A percentile compares a stretch with the other conserved stretches of the same genome.
Evolutionary conservation across 2,329 filamentous ascomycete genomes (phyloP).

Genomic region (Fusarium metavorans): DNA sequence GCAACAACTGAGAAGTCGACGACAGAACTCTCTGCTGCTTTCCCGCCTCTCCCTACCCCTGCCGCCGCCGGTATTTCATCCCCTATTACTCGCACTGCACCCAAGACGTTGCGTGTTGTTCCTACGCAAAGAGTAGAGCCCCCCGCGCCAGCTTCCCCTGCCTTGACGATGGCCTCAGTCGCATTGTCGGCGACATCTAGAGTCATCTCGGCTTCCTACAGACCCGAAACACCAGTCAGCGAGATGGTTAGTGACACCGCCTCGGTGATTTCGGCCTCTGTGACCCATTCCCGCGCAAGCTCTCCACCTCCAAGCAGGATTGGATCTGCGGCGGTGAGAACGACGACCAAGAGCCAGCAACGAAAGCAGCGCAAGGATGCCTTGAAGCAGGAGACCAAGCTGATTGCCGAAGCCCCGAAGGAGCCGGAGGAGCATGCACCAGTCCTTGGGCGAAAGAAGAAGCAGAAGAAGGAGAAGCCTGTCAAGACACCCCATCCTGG

Average conservation of each 20-base stretch:
- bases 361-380: conserved; percentile 80
- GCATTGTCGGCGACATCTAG: conserved; percentile 46
- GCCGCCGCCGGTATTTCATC: conserved; percentile 61
- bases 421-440: conserved; percentile 74
- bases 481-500: conserved; percentile 35
- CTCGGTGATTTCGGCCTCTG: conserved; percentile 77
- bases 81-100: conserved; percentile 62
- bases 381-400: conserved; percentile 71
- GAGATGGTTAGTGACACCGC: conserved; percentile 83
- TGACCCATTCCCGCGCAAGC: conserved; percentile 75
- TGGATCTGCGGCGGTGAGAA: conserved; percentile 75
- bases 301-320: conserved; percentile 76
- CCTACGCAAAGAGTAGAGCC: conserved; percentile 73
- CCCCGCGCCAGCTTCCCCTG: conserved; percentile 55
- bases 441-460: conserved; percentile 85
- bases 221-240: conserved; percentile 79
- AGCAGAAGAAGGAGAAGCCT: conserved; percentile 80
- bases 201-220: conserved; percentile 53
- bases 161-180: conserved; percentile 47
- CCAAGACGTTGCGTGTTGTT: conserved; percentile 78
- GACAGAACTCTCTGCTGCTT: conserved; percentile 52
- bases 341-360: conserved; percentile 81
- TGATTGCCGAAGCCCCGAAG: conserved; percentile 63
- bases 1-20: conserved; percentile 50
- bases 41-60: conserved; percentile 63